phyloP scores from a whole-genome alignment of 176 grass and related monocot genomes.

The Calamus simplicifolius region DNA sequence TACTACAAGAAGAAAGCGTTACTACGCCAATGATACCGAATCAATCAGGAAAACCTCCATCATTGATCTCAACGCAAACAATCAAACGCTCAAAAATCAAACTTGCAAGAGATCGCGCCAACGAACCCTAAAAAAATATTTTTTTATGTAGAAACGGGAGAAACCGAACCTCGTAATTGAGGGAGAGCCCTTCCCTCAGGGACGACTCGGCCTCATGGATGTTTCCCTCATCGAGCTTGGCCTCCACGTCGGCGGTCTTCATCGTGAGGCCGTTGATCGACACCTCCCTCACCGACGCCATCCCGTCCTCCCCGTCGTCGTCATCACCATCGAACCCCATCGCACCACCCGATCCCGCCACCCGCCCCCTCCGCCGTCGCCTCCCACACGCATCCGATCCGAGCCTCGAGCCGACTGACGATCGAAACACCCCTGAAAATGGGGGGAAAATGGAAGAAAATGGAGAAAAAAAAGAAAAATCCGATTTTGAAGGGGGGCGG shows the following conservation, averaged over 20 bases:
- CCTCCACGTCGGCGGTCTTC: slow-evolving; percentile 51
- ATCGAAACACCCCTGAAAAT: too few relatives aligned
- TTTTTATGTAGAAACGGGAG: neutral
- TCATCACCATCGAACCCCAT: slow-evolving; percentile 19
- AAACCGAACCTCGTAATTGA: slow-evolving; percentile 83
- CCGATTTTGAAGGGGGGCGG: too few relatives aligned
- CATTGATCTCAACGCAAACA: too few relatives aligned
- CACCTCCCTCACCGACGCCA: slow-evolving; percentile 22
- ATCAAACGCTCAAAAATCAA: neutral
- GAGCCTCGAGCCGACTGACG: too few relatives aligned
- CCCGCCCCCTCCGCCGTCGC: neutral
- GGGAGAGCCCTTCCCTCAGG: slow-evolving; percentile 93
- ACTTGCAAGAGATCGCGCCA: neutral
- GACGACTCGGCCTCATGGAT: slow-evolving; percentile 97
- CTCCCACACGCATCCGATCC: slow-evolving; percentile 7
- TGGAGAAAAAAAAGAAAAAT: too few relatives aligned
- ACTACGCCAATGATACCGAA: too few relatives aligned
- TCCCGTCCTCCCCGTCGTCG: slow-evolving; percentile 23
- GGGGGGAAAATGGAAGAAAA: too few relatives aligned
- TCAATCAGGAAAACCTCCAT: too few relatives aligned
- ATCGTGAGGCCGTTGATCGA: slow-evolving; percentile 9
- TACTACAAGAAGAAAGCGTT: too few relatives aligned
- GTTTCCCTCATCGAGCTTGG: slow-evolving; percentile 79
- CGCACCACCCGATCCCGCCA: neutral
- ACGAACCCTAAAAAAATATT: slow-evolving; percentile 2